Percentiles rank a stretch among this genome's conserved stretches.
phyloP scores from a whole-genome alignment of 148 eudicot species.

The Silene uniflora region DNA sequence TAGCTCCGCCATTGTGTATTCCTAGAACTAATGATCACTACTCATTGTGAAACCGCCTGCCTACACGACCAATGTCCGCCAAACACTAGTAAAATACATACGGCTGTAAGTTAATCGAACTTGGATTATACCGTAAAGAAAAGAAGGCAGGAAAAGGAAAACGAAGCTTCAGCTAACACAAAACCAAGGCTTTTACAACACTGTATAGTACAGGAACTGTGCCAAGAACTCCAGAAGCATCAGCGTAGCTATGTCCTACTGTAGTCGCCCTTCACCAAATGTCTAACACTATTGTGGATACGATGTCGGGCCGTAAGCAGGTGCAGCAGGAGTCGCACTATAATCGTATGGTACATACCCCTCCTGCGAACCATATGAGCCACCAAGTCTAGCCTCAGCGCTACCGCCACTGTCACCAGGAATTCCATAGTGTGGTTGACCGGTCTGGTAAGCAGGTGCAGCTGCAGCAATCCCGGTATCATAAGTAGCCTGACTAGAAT shows the following conservation, averaged over 20 bases:
- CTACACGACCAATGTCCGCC: neutral
- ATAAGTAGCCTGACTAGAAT: conserved; percentile 33
- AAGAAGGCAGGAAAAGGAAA: neutral
- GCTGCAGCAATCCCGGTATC: conserved; percentile 21
- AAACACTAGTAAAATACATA: too few relatives aligned
- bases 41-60: neutral
- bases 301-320: conserved; percentile 21
- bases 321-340: conserved; percentile 15
- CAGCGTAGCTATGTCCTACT: neutral
- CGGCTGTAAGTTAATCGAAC: too few relatives aligned
- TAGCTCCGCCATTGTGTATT: neutral
- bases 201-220: neutral
- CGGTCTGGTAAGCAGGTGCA: conserved; percentile 10
- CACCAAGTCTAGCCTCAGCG: conserved; percentile 5
- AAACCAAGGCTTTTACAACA: neutral
- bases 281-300: conserved; percentile 18
- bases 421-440: conserved; percentile 23
- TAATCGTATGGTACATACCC: conserved; percentile 19
- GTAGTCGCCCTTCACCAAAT: neutral
- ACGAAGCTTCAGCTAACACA: neutral
- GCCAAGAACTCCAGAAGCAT: neutral
- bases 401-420: conserved; percentile 6
- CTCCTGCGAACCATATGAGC: conserved; percentile 18
- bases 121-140: too few relatives aligned
- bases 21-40: neutral